Evolutionary conservation across 805 yeast species (phyloP).

Genomic region (Barnettozyma vustinii): DNA sequence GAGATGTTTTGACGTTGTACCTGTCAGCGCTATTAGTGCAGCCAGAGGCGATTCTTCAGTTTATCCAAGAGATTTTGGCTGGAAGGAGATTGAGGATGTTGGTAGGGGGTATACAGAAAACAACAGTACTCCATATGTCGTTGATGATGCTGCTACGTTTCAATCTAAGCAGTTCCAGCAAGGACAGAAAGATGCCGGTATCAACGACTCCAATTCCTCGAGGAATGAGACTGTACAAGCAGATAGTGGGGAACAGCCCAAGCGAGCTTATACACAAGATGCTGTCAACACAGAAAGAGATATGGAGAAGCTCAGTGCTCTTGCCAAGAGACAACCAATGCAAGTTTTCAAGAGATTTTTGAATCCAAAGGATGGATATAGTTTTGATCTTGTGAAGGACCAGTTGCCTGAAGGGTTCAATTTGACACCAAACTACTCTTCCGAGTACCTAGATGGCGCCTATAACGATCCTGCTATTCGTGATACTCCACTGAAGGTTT

Average conservation of each 20-base stretch:
- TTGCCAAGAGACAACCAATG: constrained; percentile 14
- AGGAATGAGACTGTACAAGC: constrained; percentile 27
- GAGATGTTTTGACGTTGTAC: constrained; percentile 63
- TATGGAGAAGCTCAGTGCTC: constrained; percentile 15
- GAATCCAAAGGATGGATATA: constrained; percentile 37
- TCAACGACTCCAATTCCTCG: constrained; percentile 25
- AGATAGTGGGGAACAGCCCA: constrained; percentile 11
- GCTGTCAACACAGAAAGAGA: constrained; percentile 24
- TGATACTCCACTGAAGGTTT: constrained; percentile 55
- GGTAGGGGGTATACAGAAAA: constrained; percentile 35
- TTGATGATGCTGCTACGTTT: constrained; percentile 27
- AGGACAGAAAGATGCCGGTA: constrained; percentile 14
- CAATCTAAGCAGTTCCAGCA: constrained; percentile 10
- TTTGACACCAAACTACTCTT: constrained; percentile 27
- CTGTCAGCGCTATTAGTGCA: constrained; percentile 47
- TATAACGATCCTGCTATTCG: constrained; percentile 54
- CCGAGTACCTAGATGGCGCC: constrained; percentile 28
- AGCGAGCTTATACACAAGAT: constrained; percentile 13
- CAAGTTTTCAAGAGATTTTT: constrained; percentile 28
- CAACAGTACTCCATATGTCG: constrained; percentile 20
- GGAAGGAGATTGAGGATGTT: constrained; percentile 45
- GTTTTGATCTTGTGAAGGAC: constrained; percentile 39
- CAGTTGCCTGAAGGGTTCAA: constrained; percentile 33
- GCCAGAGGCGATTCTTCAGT: constrained; percentile 35
- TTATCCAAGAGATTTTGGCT: constrained; percentile 71